Conservation (phyloP, 78 protist genomes). For the Protostelium mycophagum region DNA sequence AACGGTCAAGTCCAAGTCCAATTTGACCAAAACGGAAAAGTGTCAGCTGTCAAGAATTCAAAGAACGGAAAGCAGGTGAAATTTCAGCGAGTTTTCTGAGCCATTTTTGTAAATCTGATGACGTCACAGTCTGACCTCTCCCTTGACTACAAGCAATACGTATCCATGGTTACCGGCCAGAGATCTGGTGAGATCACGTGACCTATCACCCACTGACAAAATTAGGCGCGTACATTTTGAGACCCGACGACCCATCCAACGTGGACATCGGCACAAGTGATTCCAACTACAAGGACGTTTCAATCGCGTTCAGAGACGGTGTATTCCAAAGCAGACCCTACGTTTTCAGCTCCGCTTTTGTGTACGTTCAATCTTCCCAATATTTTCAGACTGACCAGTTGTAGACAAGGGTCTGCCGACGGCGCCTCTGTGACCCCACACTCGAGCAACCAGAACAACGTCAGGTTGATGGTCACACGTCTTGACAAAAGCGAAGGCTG, state of each 20-base stretch:
- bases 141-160: neutral
- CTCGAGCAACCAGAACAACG: neutral
- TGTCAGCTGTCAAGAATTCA: neutral
- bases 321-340: neutral
- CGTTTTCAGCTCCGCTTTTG: neutral
- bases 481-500: neutral
- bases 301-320: neutral
- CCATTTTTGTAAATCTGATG: too few species aligned
- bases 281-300: neutral
- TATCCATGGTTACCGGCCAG: neutral
- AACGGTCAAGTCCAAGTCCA: too few species aligned
- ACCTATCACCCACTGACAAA: neutral
- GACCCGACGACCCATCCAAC: neutral
- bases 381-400: neutral
- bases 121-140: neutral
- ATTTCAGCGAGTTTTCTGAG: neutral
- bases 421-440: neutral
- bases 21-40: neutral
- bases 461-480: neutral
- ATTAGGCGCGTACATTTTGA: neutral
- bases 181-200: neutral
- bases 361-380: neutral
- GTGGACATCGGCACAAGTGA: neutral
- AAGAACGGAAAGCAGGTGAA: neutral
- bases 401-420: neutral